Conservation (phyloP, 176 grass and related monocot species). For the Cymbopogon citratus region DNA sequence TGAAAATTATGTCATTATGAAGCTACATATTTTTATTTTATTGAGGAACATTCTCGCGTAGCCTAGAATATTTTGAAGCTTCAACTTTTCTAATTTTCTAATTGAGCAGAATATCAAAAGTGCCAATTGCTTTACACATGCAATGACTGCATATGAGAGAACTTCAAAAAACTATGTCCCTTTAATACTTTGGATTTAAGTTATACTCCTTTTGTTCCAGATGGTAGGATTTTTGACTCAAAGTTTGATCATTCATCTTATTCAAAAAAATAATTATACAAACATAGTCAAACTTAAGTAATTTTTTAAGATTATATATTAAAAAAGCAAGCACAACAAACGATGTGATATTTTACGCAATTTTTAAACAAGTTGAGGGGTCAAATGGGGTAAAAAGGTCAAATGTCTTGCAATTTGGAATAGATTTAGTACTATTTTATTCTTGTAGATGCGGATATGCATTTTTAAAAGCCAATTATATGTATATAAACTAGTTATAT, state of each 20-base stretch:
- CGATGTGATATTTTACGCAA: too few species aligned
- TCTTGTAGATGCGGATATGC: background rate
- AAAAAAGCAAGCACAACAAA: too few species aligned
- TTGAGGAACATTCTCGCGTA: background rate
- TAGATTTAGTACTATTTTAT: too few species aligned
- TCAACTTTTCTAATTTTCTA: background rate
- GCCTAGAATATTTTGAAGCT: background rate
- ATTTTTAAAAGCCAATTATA: background rate
- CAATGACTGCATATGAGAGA: background rate
- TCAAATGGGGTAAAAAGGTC: too few species aligned
- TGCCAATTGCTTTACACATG: background rate
- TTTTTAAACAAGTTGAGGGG: too few species aligned
- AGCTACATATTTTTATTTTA: background rate
- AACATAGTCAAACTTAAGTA: too few species aligned
- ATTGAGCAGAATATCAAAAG: background rate
- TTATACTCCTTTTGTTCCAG: too few species aligned
- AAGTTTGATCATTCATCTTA: too few species aligned
- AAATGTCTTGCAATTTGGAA: too few species aligned
- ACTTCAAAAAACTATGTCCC: background rate
- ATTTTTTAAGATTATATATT: too few species aligned
- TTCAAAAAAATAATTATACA: too few species aligned
- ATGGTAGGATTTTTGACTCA: too few species aligned
- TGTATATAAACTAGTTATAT: background rate
- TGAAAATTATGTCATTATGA: background rate
- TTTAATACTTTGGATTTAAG: background rate